These are phyloP conservation scores for Monosporozyma aquatica DNA, from an alignment of 805 yeast genomes.

Conservation along the genomic window DNA sequence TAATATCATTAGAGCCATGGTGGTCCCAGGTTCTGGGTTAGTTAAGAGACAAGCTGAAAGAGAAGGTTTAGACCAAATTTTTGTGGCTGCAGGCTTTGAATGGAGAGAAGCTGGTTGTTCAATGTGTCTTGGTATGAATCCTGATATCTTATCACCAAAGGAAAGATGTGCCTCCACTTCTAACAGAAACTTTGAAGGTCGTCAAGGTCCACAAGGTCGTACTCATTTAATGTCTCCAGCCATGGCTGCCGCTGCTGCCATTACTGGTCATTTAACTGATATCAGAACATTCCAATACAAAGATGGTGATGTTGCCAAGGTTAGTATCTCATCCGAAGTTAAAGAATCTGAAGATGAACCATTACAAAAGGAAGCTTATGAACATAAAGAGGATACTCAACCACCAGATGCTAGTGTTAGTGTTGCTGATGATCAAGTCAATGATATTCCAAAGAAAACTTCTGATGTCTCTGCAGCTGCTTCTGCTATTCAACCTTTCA, in stretches of 20 bases:
- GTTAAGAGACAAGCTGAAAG: constrained; percentile 88
- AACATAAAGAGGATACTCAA: constrained; percentile 53
- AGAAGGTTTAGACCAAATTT: constrained; percentile 90
- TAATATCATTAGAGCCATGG: constrained; percentile 71
- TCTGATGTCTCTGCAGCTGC: constrained; percentile 27
- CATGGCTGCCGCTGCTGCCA: constrained; percentile 99
- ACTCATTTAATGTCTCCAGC: constrained; percentile 98
- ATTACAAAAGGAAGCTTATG: constrained; percentile 61
- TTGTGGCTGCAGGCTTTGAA: constrained; percentile 86
- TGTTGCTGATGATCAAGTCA: constrained; percentile 44
- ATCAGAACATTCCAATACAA: constrained; percentile 71
- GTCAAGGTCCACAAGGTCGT: constrained; percentile 94
- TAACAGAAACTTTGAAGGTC: constrained; percentile 97
- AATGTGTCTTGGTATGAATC: constrained; percentile 99
- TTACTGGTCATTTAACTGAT: constrained; percentile 82
- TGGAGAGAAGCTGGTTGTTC: constrained; percentile 99
- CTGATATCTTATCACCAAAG: constrained; percentile 87
- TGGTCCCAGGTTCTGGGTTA: constrained; percentile 96
- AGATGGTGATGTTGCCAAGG: constrained; percentile 50
- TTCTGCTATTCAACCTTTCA: constrained; percentile 66
- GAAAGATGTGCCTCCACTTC: constrained; percentile 99
- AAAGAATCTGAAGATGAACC: constrained; percentile 39
- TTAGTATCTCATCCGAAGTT: constrained; percentile 33
- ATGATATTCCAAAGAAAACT: constrained; percentile 48
- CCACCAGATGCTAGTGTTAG: constrained; percentile 43